Conservation (phyloP, 2,329 filamentous ascomycete species). For the Epichloe hybrida region DNA sequence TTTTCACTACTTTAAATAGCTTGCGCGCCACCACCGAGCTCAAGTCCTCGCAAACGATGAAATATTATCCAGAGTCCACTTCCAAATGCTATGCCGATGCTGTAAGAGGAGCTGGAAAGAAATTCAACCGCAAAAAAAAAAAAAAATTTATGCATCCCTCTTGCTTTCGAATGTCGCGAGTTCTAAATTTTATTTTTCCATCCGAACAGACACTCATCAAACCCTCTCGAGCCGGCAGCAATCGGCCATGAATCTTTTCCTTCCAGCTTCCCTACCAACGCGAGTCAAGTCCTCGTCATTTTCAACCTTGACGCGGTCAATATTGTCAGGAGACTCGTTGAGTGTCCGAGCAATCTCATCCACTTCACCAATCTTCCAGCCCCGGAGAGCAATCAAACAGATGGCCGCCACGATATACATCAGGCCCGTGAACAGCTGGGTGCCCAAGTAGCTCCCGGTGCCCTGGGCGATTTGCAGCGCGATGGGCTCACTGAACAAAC, state of each 20-base stretch:
- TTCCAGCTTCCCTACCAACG: constrained; percentile 16
- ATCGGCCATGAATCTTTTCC: constrained; percentile 19
- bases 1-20: no score
- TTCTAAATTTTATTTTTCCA: not conserved
- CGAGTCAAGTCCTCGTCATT: constrained; percentile 17
- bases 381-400: constrained; percentile 20
- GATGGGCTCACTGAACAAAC: constrained; percentile 55
- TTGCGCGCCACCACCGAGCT: no score
- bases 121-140: no score
- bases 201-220: constrained; percentile 6
- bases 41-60: not conserved
- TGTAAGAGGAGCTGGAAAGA: not conserved
- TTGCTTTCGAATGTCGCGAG: no score
- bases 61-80: not conserved
- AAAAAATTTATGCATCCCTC: no score
- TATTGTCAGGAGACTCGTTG: constrained; percentile 16
- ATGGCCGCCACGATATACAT: constrained; percentile 40
- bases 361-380: constrained; percentile 25
- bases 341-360: constrained; percentile 18
- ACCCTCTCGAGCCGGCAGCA: constrained; percentile 17
- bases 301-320: constrained; percentile 18
- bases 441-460: constrained; percentile 34
- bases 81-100: not conserved
- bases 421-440: constrained; percentile 45
- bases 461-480: constrained; percentile 38